Percentiles rank a stretch among this genome's conserved stretches.
These are phyloP conservation scores for Boletellus emodensis DNA, from an alignment of 768 basidiomycete genomes.

Conservation along the genomic window DNA sequence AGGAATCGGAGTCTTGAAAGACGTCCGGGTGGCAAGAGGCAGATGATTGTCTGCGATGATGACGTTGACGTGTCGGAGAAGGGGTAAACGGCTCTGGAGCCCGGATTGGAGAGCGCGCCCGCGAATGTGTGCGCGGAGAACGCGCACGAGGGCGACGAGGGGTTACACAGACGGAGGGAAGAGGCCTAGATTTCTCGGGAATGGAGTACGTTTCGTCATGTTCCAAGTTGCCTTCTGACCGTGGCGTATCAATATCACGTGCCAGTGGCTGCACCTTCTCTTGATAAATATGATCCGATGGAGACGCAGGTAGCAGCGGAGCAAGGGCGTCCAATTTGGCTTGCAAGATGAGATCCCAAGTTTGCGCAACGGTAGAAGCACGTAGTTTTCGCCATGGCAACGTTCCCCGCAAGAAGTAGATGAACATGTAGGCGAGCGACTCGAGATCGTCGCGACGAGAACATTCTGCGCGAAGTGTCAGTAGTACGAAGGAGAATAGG, in stretches of 20 bases:
- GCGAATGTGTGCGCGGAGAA: conserved; percentile 14
- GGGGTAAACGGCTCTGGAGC: conserved; percentile 11
- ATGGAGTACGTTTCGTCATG: conserved; percentile 9
- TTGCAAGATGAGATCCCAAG: conserved; percentile 76
- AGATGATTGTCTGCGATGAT: conserved; percentile 18
- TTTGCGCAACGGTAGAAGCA: conserved; percentile 59
- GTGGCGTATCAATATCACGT: conserved; percentile 1
- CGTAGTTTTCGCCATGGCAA: conserved; percentile 76
- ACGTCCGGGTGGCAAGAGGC: conserved; percentile 18
- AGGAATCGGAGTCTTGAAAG: conserved; percentile 7
- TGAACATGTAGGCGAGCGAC: conserved; percentile 77
- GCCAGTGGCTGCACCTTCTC: conserved; percentile 4
- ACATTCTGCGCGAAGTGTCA: conserved; percentile 46
- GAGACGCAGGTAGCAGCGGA: conserved; percentile 14
- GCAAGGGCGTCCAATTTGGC: conserved; percentile 60
- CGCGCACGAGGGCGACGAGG: conserved; percentile 13
- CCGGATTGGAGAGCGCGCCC: conserved; percentile 4
- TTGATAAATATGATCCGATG: conserved; percentile 14
- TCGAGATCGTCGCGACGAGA: conserved; percentile 79
- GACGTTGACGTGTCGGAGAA: conserved; percentile 18
- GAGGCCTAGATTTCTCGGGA: conserved; percentile 16
- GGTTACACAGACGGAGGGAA: conserved; percentile 6
- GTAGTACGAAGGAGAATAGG: not conserved
- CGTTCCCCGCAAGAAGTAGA: conserved; percentile 75
- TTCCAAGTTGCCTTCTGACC: conserved; percentile 8